Percentiles rank a stretch among this genome's conserved stretches.
Conservation (phyloP, 495 filamentous ascomycete genomes). For the Pyrenula aspistea region DNA sequence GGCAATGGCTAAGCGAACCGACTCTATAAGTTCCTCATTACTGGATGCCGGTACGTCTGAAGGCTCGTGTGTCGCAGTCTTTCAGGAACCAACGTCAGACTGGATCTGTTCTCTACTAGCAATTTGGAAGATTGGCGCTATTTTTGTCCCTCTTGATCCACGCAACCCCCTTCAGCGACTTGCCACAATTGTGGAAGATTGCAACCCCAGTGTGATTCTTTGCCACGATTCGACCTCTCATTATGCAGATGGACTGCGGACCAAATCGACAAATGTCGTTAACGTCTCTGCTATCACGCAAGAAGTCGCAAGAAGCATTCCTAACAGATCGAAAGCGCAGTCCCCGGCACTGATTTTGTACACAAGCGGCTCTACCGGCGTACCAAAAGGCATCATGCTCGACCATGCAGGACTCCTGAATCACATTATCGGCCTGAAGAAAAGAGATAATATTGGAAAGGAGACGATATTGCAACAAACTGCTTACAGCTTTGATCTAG, state of each 20-base stretch:
- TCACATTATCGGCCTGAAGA: constrained; percentile 14
- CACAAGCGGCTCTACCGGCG: constrained; percentile 21
- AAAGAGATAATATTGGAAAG: constrained; percentile 8
- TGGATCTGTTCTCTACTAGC: constrained; percentile 41
- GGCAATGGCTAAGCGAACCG: constrained; percentile 1
- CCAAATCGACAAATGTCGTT: background rate
- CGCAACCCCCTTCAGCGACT: constrained; percentile 20
- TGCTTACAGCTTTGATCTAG: constrained; percentile 25
- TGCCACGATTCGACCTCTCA: background rate
- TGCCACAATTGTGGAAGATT: constrained; percentile 11
- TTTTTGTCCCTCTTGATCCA: constrained; percentile 42
- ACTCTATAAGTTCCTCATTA: constrained; percentile 5
- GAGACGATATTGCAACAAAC: constrained; percentile 30
- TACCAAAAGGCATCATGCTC: constrained; percentile 22
- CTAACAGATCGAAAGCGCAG: background rate
- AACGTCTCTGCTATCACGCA: background rate
- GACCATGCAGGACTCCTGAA: constrained; percentile 14
- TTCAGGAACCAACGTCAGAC: constrained; percentile 22
- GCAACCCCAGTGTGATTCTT: constrained; percentile 4
- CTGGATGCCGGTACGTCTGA: constrained; percentile 1
- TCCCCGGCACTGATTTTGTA: constrained; percentile 4
- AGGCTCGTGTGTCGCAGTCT: constrained; percentile 4
- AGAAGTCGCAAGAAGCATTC: background rate
- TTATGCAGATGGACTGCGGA: background rate
- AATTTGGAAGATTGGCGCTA: constrained; percentile 31